Conservation (phyloP, 2,329 filamentous ascomycete species). For the Arthrinium puccinioides region DNA sequence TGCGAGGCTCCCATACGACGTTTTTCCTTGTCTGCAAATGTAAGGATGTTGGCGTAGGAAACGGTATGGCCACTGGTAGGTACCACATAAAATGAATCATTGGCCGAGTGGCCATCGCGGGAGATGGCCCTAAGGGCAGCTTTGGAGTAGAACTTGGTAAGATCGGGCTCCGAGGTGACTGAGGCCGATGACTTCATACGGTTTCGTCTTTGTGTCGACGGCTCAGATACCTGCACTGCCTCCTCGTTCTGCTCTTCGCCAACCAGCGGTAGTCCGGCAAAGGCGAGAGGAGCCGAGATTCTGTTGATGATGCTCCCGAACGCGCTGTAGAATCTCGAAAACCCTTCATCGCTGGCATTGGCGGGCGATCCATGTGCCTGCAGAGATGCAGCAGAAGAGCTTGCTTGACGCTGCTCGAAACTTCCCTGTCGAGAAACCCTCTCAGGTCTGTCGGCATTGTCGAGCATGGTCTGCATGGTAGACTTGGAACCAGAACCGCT, state of each 20-base stretch:
- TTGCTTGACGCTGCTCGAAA: conserved; percentile 16
- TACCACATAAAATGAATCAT: conserved; percentile 89
- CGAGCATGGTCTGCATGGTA: conserved; percentile 50
- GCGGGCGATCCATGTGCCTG: conserved; percentile 19
- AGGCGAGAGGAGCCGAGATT: conserved; percentile 84
- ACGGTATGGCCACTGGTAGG: conserved; percentile 86
- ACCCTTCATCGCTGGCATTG: conserved; percentile 61
- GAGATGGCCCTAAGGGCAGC: conserved; percentile 75
- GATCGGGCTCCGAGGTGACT: conserved; percentile 57
- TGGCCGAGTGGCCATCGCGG: conserved; percentile 56
- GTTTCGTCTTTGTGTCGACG: conserved; percentile 26
- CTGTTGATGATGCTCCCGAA: conserved; percentile 85
- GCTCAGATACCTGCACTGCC: conserved; percentile 22
- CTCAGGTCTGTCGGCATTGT: conserved; percentile 33
- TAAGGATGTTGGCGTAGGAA: conserved; percentile 86
- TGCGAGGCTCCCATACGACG: conserved; percentile 47
- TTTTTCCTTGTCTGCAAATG: conserved; percentile 59
- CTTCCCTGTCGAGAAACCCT: conserved; percentile 15
- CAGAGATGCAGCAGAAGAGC: conserved; percentile 14
- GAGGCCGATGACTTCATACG: conserved; percentile 25
- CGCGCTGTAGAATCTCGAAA: conserved; percentile 84
- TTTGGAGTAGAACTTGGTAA: conserved; percentile 76
- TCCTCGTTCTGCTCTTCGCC: conserved; percentile 40
- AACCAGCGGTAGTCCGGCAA: conserved; percentile 80
- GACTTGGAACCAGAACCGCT: conserved; percentile 42